These are phyloP conservation scores for Coemansia sp. DNA, from an alignment of 192 early-diverging fungal species.

Conservation along the genomic window DNA sequence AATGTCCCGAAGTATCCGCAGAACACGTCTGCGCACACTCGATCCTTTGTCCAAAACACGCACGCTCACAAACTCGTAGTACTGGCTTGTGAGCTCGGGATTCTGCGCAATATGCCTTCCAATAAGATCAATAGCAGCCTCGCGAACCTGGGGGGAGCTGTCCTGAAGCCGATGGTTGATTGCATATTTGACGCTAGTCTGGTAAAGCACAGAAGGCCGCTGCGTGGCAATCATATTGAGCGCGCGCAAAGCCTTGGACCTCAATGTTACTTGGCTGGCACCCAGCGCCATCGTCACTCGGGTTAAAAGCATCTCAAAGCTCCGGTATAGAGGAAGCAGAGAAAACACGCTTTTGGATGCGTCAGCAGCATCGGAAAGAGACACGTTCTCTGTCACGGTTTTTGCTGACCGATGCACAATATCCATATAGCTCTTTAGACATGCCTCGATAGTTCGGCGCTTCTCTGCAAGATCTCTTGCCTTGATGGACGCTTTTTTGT, in stretches of 20 bases:
- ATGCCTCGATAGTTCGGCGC: slow-evolving; percentile 37
- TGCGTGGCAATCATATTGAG: slow-evolving; percentile 74
- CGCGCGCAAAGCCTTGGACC: slow-evolving; percentile 77
- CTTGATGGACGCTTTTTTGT: background rate
- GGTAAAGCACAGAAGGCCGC: slow-evolving; percentile 65
- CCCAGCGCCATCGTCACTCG: slow-evolving; percentile 67
- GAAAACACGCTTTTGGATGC: slow-evolving; percentile 52
- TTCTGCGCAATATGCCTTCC: slow-evolving; percentile 76
- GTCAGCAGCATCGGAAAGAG: slow-evolving; percentile 26
- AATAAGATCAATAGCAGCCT: slow-evolving; percentile 87
- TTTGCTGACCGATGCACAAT: slow-evolving; percentile 44
- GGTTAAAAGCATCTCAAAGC: slow-evolving; percentile 69
- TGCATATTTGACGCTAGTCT: slow-evolving; percentile 64
- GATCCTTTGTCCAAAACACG: slow-evolving; percentile 83
- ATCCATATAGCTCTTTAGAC: slow-evolving; percentile 39
- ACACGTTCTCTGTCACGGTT: slow-evolving; percentile 17
- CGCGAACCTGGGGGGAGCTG: slow-evolving; percentile 79
- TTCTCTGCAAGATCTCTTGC: slow-evolving; percentile 12
- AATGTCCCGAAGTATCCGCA: slow-evolving; percentile 77
- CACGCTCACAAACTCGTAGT: slow-evolving; percentile 79
- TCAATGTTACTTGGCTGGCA: slow-evolving; percentile 65
- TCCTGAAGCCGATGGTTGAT: slow-evolving; percentile 80
- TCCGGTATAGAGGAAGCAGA: slow-evolving; percentile 62
- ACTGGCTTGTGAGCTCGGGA: slow-evolving; percentile 64
- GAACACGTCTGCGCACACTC: slow-evolving; percentile 85